phyloP scores from a whole-genome alignment of 73 alveolate species.

The Paramecium bursaria region DNA sequence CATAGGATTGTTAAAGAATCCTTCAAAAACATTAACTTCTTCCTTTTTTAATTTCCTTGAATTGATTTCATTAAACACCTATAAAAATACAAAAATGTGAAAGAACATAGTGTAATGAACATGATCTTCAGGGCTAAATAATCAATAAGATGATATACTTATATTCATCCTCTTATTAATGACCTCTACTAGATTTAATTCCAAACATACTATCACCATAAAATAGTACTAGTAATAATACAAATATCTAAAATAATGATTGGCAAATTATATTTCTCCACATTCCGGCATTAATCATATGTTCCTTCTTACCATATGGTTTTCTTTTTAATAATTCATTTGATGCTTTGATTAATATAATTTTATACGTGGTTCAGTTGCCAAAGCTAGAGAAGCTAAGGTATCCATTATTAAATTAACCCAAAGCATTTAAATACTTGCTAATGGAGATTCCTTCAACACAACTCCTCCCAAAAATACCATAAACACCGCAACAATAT shows the following conservation, averaged over 20 bases:
- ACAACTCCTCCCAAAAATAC: conserved; percentile 90
- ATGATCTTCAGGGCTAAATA: conserved; percentile 69
- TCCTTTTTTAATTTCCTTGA: conserved; percentile 85
- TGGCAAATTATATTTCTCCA: conserved; percentile 83
- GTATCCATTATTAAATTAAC: conserved; percentile 92
- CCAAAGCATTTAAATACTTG: conserved; percentile 92
- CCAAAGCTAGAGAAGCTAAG: conserved; percentile 91
- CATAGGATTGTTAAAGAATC: conserved; percentile 85
- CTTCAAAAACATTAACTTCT: conserved; percentile 89
- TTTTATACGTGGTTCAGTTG: conserved; percentile 83
- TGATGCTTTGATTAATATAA: conserved; percentile 53
- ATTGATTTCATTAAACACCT: conserved; percentile 93
- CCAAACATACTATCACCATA: conserved; percentile 80
- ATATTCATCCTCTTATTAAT: conserved; percentile 61
- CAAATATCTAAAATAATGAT: conserved; percentile 79
- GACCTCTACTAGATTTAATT: conserved; percentile 77
- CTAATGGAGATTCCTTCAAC: conserved; percentile 87
- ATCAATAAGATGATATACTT: not conserved
- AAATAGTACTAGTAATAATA: conserved; percentile 77
- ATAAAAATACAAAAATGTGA: conserved; percentile 89
- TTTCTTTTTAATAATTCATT: conserved; percentile 81
- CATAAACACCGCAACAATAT: conserved; percentile 88
- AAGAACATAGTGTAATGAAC: conserved; percentile 86
- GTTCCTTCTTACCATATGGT: conserved; percentile 82
- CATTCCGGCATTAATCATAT: conserved; percentile 86